These are phyloP conservation scores for Aureoboletus auriporus DNA, from an alignment of 768 basidiomycete genomes.

Conservation along the genomic window DNA sequence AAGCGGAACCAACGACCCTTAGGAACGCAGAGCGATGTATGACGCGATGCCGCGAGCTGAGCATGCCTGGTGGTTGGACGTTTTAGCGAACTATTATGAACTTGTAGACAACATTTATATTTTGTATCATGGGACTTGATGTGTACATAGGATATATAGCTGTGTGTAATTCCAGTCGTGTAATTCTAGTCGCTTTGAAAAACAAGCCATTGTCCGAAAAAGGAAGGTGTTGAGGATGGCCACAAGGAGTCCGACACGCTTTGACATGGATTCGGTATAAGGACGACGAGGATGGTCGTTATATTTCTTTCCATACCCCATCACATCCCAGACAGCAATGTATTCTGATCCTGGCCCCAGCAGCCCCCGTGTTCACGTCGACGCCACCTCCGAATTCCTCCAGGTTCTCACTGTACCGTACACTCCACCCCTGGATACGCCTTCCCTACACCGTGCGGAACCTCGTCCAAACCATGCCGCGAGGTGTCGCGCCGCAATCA, in stretches of 20 bases:
- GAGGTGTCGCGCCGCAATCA: slow-evolving; percentile 25
- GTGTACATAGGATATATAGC: slow-evolving; percentile 18
- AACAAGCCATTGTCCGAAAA: slow-evolving; percentile 29
- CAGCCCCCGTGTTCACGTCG: slow-evolving; percentile 10
- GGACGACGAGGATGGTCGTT: slow-evolving; percentile 16
- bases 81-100: slow-evolving; percentile 15
- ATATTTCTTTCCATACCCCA: background rate
- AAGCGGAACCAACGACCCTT: slow-evolving; percentile 8
- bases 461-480: slow-evolving; percentile 18
- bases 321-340: slow-evolving; percentile 9
- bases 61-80: slow-evolving; percentile 42
- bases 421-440: slow-evolving; percentile 1
- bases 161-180: slow-evolving; percentile 8
- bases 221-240: slow-evolving; percentile 32
- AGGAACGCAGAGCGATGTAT: slow-evolving; percentile 14
- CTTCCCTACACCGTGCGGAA: slow-evolving; percentile 7
- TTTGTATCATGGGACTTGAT: slow-evolving; percentile 12
- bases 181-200: slow-evolving; percentile 7
- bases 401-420: slow-evolving; percentile 27
- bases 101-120: background rate
- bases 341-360: slow-evolving; percentile 20
- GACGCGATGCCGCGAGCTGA: slow-evolving; percentile 26
- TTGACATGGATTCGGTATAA: slow-evolving; percentile 28
- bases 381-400: slow-evolving; percentile 28
- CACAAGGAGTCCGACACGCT: slow-evolving; percentile 11